Percentiles rank a stretch among this genome's conserved stretches.
These are phyloP conservation scores for Apiospora pterosperma DNA, from an alignment of 2,329 filamentous ascomycete species.

Conservation along the genomic window DNA sequence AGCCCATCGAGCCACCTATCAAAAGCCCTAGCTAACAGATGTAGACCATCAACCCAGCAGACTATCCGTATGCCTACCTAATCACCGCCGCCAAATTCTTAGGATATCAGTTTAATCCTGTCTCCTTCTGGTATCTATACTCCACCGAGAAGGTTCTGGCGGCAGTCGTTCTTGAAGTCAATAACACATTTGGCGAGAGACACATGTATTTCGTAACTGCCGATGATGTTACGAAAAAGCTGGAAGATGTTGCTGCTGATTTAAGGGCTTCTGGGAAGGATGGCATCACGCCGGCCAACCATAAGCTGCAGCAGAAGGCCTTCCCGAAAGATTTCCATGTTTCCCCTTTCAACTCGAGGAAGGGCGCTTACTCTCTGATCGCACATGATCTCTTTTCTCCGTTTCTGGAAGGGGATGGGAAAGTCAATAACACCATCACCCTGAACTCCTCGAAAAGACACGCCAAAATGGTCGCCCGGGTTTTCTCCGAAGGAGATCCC, in stretches of 20 bases:
- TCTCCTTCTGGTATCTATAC: slow-evolving; percentile 80
- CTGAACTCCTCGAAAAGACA: slow-evolving; percentile 57
- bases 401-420: slow-evolving; percentile 32
- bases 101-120: slow-evolving; percentile 70
- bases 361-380: slow-evolving; percentile 50
- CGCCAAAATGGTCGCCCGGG: slow-evolving; percentile 57
- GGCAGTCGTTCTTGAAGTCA: slow-evolving; percentile 69
- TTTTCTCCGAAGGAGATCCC: slow-evolving; percentile 50
- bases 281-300: not conserved
- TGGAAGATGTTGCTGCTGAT: not conserved
- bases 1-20: not conserved
- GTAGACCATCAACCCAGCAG: slow-evolving; percentile 54
- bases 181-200: slow-evolving; percentile 73
- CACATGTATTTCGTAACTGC: slow-evolving; percentile 60
- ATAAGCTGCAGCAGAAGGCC: slow-evolving; percentile 39
- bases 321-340: slow-evolving; percentile 75
- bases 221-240: slow-evolving; percentile 16
- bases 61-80: slow-evolving; percentile 67
- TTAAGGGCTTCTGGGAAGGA: not conserved
- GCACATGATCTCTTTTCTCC: slow-evolving; percentile 45
- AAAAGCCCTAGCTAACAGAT: slow-evolving; percentile 11
- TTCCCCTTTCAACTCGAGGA: slow-evolving; percentile 68
- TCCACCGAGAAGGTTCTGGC: slow-evolving; percentile 51
- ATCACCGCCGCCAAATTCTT: slow-evolving; percentile 67
- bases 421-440: slow-evolving; percentile 58